These are phyloP conservation scores for Poa pratensis DNA, from an alignment of 176 grass and related monocot genomes.

Conservation along the genomic window DNA sequence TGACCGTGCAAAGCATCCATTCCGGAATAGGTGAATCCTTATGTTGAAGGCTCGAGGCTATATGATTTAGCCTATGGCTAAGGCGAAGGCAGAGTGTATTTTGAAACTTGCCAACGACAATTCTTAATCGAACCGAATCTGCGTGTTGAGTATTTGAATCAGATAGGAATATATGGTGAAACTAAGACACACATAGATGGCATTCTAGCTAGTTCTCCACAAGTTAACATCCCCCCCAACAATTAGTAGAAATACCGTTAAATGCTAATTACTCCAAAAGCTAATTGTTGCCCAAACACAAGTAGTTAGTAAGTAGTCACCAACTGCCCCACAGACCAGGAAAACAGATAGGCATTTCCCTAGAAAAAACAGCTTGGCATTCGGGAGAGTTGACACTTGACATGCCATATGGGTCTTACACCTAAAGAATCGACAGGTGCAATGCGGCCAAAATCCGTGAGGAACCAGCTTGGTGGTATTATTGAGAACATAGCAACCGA, in stretches of 20 bases:
- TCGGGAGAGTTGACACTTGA: neutral
- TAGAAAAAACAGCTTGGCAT: neutral
- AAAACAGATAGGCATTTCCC: neutral
- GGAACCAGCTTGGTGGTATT: no score
- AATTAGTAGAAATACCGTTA: neutral
- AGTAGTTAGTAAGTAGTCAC: neutral
- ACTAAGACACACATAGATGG: neutral
- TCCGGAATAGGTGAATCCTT: neutral
- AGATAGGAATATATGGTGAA: neutral
- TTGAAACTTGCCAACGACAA: neutral
- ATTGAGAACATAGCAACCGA: neutral
- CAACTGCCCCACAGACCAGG: neutral
- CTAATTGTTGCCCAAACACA: neutral
- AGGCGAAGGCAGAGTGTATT: neutral
- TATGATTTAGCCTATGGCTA: neutral
- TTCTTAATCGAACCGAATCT: neutral
- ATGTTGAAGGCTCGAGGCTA: neutral
- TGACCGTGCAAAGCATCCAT: constrained; percentile 42
- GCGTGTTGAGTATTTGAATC: neutral
- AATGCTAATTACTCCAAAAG: neutral
- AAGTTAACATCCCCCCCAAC: neutral
- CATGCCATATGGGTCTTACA: neutral
- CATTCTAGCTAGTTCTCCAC: neutral
- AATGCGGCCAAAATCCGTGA: neutral
- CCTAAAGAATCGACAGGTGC: neutral